A percentile compares a stretch with the other conserved stretches of the same genome.
Evolutionary conservation across 2,329 filamentous ascomycete genomes (phyloP).

Genomic region (Hysterium pulicare): DNA sequence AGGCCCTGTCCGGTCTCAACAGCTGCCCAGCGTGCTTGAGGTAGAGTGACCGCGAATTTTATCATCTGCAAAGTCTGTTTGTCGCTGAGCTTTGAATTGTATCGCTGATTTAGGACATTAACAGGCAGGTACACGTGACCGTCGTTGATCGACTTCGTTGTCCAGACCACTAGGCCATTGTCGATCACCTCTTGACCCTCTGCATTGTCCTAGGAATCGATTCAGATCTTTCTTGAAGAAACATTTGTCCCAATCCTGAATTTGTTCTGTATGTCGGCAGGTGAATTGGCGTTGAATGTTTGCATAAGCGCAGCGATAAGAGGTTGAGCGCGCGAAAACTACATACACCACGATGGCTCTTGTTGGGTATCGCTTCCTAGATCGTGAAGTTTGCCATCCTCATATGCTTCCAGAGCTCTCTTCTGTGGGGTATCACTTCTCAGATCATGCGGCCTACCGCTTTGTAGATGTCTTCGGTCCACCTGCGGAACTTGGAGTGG

Average conservation of each 20-base stretch:
- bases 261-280: constrained; percentile 26
- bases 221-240: constrained; percentile 36
- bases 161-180: constrained; percentile 55
- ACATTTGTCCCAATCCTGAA: constrained; percentile 15
- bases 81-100: constrained; percentile 57
- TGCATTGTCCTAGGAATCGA: no score
- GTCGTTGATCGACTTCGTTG: constrained; percentile 50
- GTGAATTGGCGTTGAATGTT: constrained; percentile 24
- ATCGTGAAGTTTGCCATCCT: no score
- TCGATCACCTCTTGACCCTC: constrained; percentile 41
- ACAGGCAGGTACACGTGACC: constrained; percentile 52
- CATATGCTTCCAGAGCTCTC: no score
- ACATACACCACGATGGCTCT: no score
- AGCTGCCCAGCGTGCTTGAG: constrained; percentile 61
- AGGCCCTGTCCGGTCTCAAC: constrained; percentile 69
- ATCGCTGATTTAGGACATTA: constrained; percentile 58
- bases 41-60: constrained; percentile 81
- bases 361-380: no score
- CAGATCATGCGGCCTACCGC: no score
- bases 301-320: constrained; percentile 33
- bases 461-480: no score
- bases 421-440: no score
- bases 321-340: no score
- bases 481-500: no score
- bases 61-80: constrained; percentile 81